Conservation (phyloP, 1,284 basidiomycete genomes). For the Rhodotorula sp. region DNA sequence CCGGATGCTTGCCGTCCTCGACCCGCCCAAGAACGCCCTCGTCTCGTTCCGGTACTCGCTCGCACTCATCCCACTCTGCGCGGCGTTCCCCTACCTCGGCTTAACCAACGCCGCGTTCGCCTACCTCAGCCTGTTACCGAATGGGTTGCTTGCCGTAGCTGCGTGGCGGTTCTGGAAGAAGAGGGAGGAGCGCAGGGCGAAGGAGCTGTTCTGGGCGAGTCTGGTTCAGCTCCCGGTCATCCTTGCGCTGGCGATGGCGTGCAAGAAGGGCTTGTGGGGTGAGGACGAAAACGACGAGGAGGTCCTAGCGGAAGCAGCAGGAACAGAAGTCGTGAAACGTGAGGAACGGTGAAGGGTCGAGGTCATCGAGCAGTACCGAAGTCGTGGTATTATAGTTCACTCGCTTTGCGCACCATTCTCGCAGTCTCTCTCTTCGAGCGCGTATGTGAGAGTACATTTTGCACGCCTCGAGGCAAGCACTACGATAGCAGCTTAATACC, state of each 20-base stretch:
- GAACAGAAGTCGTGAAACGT: background rate
- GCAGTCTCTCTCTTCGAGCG: background rate
- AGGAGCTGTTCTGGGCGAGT: slow-evolving; percentile 74
- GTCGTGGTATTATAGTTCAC: too few species aligned
- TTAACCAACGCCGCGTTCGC: slow-evolving; percentile 86
- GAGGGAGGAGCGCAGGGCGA: slow-evolving; percentile 72
- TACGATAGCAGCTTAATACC: slow-evolving; percentile 17
- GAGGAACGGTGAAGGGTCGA: background rate
- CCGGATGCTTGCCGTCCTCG: slow-evolving; percentile 82
- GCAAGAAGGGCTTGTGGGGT: slow-evolving; percentile 64
- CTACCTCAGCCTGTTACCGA: slow-evolving; percentile 71
- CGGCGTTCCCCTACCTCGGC: slow-evolving; percentile 79
- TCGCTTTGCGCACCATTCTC: background rate
- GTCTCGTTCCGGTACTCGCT: slow-evolving; percentile 82
- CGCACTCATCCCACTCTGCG: slow-evolving; percentile 71
- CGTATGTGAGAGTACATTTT: background rate
- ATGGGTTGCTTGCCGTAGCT: slow-evolving; percentile 65
- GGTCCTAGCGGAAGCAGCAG: background rate
- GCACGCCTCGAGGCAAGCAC: too few species aligned
- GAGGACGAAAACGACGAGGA: slow-evolving; percentile 3
- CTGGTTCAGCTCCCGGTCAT: slow-evolving; percentile 90
- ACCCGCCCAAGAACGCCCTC: slow-evolving; percentile 75
- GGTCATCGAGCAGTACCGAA: too few species aligned
- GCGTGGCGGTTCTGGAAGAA: slow-evolving; percentile 73
- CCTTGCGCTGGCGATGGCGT: slow-evolving; percentile 88